Base-by-base conservation (phyloP, 176 grass and related monocot genomes). In the Poa annua region DNA sequence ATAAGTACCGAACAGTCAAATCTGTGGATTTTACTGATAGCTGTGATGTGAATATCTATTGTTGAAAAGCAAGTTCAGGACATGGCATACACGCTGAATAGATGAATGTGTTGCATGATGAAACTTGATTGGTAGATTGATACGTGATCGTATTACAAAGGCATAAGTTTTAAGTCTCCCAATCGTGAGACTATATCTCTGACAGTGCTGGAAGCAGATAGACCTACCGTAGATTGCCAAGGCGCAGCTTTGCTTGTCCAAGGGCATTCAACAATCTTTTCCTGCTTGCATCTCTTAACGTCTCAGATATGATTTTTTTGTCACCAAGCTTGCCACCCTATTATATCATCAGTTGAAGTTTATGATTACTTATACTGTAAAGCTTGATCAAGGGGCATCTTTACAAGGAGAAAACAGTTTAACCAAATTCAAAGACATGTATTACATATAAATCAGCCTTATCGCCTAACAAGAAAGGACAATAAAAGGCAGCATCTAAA, bases 281-380 rank as follows among this genome's bases (percentile, higher is more conserved):
- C 72, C 33, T 78, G 74, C 90, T 88, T 52, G 89, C 85, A 81
- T 98, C 91, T 92, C 91, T 91, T 79, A 95, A 66, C 11, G 76
- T 47, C 36, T 90, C 85, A 88, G 96, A 90, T 86, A 95, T 95
- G 78, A 71, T 87, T 78, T 88, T 98, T 61, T 95, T 95, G 75
- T 91, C 91, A 83, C 22, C 25, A 84, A 88, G 79, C 19, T 78
- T 72, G 42, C 80, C 62, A 24, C 79, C 82, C 88, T 95, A 83
- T 76, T 72, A 80, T 54, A 81, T 81, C 35, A 83, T 38, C 33
- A 66, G 63, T 48, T 73, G 35, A 82, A 63, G 20, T 61, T 71
- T 55, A 78, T 26, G 56, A 53, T 16, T 47, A 72, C n/a, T 66
- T 7, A 65, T 32, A 6, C 47, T 4, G 13, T 71, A 41, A 89